These are phyloP conservation scores for Garcia nutans DNA, from an alignment of 345 rosid species.

Conservation along the genomic window DNA sequence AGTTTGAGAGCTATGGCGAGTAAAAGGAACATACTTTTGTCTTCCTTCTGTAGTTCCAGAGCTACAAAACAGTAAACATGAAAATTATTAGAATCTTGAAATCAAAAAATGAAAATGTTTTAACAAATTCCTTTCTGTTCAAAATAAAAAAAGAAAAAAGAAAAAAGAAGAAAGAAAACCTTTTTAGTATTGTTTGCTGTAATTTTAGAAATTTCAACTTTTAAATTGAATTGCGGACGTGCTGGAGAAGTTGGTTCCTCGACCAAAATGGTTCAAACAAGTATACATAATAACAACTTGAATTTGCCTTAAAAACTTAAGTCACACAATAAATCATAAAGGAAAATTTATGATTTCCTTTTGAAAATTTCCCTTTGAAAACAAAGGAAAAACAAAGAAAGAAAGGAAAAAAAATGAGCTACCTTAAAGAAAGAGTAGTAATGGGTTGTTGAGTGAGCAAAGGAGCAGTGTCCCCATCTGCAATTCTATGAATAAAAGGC, in stretches of 20 bases:
- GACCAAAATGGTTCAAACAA: too few relatives aligned
- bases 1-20: constrained; percentile 66
- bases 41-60: constrained; percentile 96
- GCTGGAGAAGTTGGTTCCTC: too few relatives aligned
- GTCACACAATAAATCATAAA: background rate
- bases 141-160: too few relatives aligned
- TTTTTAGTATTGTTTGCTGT: too few relatives aligned
- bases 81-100: constrained; percentile 6
- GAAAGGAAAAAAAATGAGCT: background rate
- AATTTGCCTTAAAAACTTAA: background rate
- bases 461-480: constrained; percentile 75
- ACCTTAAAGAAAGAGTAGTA: constrained; percentile 76
- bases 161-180: too few relatives aligned
- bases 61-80: constrained; percentile 33
- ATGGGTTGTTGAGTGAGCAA: constrained; percentile 73
- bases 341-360: too few relatives aligned
- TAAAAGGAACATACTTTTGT: constrained; percentile 82
- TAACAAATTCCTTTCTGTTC: too few relatives aligned
- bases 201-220: too few relatives aligned
- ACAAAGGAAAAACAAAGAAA: background rate
- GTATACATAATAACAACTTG: background rate
- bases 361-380: too few relatives aligned
- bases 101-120: constrained; percentile 1
- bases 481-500: constrained; percentile 76
- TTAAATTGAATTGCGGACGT: too few relatives aligned